A percentile compares a stretch with the other conserved stretches of the same genome.
These are phyloP conservation scores for Fusarium bulbicola DNA, from an alignment of 2,329 filamentous ascomycete species.

Conservation along the genomic window DNA sequence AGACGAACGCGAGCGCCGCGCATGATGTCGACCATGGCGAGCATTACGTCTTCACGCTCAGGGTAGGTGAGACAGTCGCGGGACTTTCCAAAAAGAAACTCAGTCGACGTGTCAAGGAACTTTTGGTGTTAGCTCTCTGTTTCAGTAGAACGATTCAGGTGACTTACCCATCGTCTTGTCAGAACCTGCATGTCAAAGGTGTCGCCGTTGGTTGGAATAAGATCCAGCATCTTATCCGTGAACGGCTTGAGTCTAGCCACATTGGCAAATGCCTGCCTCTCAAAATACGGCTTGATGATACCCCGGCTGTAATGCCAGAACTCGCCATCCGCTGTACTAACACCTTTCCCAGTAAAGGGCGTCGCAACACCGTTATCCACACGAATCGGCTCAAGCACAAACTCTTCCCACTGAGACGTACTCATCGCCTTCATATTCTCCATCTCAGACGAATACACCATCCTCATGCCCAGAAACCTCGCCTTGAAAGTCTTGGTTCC, in stretches of 20 bases:
- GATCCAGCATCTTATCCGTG: conserved; percentile 6
- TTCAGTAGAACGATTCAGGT: accelerated
- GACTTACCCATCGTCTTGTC: background rate
- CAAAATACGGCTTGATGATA: conserved; percentile 35
- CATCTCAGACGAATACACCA: conserved; percentile 34
- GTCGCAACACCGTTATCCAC: conserved; percentile 24
- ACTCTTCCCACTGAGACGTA: conserved; percentile 34
- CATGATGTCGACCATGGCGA: conserved; percentile 5
- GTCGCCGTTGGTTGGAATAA: background rate
- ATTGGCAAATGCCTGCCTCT: conserved; percentile 32
- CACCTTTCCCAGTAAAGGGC: conserved; percentile 32
- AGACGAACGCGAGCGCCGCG: background rate
- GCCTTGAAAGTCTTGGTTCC: conserved; percentile 30
- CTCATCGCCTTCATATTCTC: conserved; percentile 36
- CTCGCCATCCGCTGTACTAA: conserved; percentile 29
- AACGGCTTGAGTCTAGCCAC: conserved; percentile 30
- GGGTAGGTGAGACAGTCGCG: background rate
- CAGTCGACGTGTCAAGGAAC: background rate
- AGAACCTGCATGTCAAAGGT: background rate
- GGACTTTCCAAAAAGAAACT: background rate
- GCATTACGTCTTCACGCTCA: background rate
- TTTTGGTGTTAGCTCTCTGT: background rate
- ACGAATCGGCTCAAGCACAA: conserved; percentile 33
- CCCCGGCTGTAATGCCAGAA: conserved; percentile 33
- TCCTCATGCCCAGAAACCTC: conserved; percentile 31